Conservation (phyloP, 2,329 filamentous ascomycete species). For the Xylaria multiplex region DNA sequence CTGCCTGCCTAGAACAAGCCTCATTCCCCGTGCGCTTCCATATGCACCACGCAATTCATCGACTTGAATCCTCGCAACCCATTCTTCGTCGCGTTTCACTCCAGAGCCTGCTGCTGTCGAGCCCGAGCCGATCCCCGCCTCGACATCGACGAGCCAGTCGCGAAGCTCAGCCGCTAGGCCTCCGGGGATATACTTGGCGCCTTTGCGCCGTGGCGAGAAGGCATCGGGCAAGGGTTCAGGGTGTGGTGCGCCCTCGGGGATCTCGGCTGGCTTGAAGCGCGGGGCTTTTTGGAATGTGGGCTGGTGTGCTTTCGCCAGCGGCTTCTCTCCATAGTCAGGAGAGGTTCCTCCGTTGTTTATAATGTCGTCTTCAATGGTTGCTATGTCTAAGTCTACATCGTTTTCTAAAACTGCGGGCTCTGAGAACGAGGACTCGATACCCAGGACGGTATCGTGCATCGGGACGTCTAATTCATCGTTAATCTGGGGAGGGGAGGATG, state of each 20-base stretch:
- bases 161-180: conserved; percentile 56
- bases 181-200: conserved; percentile 51
- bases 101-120: conserved; percentile 18
- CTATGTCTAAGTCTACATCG: conserved; percentile 7
- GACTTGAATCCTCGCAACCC: conserved; percentile 40
- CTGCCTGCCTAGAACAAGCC: conserved; percentile 43
- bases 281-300: conserved; percentile 52
- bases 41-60: conserved; percentile 41
- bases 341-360: conserved; percentile 12
- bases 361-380: conserved; percentile 18
- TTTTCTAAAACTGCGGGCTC: conserved; percentile 7
- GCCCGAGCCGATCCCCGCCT: conserved; percentile 45
- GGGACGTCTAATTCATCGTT: conserved; percentile 30
- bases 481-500: conserved; percentile 7
- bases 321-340: conserved; percentile 21
- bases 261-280: conserved; percentile 51
- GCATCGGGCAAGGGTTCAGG: conserved; percentile 50
- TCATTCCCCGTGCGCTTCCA: conserved; percentile 41
- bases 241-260: conserved; percentile 26
- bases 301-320: conserved; percentile 33
- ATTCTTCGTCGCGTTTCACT: conserved; percentile 37
- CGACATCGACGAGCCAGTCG: conserved; percentile 58
- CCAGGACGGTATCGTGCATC: conserved; percentile 36
- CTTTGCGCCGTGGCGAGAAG: conserved; percentile 53
- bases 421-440: conserved; percentile 33